These are phyloP conservation scores for Hericium erinaceus DNA, from an alignment of 768 basidiomycete species.

Conservation along the genomic window DNA sequence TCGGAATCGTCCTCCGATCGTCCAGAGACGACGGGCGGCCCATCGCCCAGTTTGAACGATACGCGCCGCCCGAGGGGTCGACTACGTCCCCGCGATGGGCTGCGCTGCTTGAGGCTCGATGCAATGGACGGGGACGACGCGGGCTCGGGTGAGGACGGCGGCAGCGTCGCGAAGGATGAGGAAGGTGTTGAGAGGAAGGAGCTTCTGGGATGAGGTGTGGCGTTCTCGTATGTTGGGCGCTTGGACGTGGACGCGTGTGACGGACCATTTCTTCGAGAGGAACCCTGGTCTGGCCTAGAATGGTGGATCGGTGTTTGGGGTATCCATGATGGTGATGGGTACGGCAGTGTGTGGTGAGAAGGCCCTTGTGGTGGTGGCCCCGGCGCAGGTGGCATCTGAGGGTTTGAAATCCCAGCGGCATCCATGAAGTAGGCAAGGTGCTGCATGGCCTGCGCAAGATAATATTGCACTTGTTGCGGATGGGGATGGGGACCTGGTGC, in stretches of 20 bases:
- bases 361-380: background rate
- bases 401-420: conserved; percentile 4
- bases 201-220: conserved; percentile 25
- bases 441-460: conserved; percentile 32
- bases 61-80: conserved; percentile 46
- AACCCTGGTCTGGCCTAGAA: background rate
- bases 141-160: conserved; percentile 41
- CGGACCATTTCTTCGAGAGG: background rate
- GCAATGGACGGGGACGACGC: conserved; percentile 29
- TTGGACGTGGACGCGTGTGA: background rate
- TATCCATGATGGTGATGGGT: background rate
- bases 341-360: background rate
- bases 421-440: conserved; percentile 30
- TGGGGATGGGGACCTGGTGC: background rate
- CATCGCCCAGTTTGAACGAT: conserved; percentile 38
- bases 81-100: conserved; percentile 33
- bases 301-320: background rate
- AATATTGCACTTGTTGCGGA: conserved; percentile 24
- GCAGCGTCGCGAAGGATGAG: conserved; percentile 37
- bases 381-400: background rate
- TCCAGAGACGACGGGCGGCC: background rate
- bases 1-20: background rate
- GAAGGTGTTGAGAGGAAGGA: conserved; percentile 25
- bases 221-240: conserved; percentile 23
- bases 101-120: conserved; percentile 7